Conservation (phyloP, 23 red algal species). For the Rhodosorus marinus region DNA sequence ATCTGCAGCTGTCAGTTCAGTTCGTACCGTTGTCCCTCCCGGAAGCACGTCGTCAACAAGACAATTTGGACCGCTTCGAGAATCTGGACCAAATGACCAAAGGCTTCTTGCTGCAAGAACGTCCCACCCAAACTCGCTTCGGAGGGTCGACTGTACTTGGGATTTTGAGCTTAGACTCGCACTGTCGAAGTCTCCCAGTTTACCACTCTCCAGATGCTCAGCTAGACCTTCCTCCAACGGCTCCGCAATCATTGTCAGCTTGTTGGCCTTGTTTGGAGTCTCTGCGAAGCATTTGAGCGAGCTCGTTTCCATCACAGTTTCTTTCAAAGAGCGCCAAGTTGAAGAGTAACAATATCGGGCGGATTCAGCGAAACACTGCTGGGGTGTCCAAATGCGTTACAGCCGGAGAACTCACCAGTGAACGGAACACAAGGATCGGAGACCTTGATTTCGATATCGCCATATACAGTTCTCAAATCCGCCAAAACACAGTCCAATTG, state of each 20-base stretch:
- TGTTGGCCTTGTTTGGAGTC: slow-evolving; percentile 59
- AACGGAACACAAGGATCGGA: slow-evolving; percentile 79
- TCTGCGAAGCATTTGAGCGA: slow-evolving; percentile 41
- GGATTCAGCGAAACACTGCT: too few relatives aligned
- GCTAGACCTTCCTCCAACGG: slow-evolving; percentile 61
- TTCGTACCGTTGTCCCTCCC: slow-evolving; percentile 11
- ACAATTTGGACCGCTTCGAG: slow-evolving; percentile 24
- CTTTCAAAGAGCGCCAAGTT: too few relatives aligned
- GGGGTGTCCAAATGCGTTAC: slow-evolving; percentile 1
- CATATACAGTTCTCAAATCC: slow-evolving; percentile 46
- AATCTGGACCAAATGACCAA: slow-evolving; percentile 77
- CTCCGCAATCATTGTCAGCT: slow-evolving; percentile 61
- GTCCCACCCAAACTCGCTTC: slow-evolving; percentile 56
- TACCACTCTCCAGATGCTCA: slow-evolving; percentile 17
- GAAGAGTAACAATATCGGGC: too few relatives aligned
- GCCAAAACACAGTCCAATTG: slow-evolving; percentile 59
- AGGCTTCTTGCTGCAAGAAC: slow-evolving; percentile 42
- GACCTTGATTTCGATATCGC: slow-evolving; percentile 41
- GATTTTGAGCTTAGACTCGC: not conserved
- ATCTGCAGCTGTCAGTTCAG: not conserved
- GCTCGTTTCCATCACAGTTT: slow-evolving; percentile 34
- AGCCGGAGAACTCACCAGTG: too few relatives aligned
- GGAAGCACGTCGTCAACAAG: slow-evolving; percentile 67
- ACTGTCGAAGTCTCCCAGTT: not conserved
- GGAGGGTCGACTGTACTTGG: not conserved